Percentiles rank a stretch among this genome's conserved stretches.
These are phyloP conservation scores for Candida saitoana DNA, from an alignment of 805 yeast species.

Conservation along the genomic window DNA sequence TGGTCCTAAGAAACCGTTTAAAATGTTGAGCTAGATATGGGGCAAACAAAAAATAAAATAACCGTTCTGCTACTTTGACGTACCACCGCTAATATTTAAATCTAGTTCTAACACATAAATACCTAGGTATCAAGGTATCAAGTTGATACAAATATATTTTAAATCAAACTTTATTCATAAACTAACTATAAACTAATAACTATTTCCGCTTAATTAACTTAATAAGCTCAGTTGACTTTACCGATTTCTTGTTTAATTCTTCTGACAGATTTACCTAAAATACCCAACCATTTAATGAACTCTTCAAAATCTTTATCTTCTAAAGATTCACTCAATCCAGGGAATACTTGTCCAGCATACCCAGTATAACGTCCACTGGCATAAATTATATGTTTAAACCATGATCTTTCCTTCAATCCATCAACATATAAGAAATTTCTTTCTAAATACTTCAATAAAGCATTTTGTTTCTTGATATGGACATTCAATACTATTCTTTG, in stretches of 20 bases:
- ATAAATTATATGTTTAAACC: slow-evolving; percentile 63
- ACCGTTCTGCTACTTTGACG: too few relatives aligned
- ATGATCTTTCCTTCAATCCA: slow-evolving; percentile 47
- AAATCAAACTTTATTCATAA: not conserved
- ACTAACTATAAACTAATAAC: not conserved
- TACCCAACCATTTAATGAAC: slow-evolving; percentile 41
- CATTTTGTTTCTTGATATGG: slow-evolving; percentile 31
- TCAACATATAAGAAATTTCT: slow-evolving; percentile 45
- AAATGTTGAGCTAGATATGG: too few relatives aligned
- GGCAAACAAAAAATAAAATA: too few relatives aligned
- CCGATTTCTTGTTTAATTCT: slow-evolving; percentile 16
- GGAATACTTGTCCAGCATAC: slow-evolving; percentile 48
- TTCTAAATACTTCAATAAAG: slow-evolving; percentile 44
- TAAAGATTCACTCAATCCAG: slow-evolving; percentile 57
- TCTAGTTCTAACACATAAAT: too few relatives aligned
- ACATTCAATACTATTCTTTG: slow-evolving; percentile 28
- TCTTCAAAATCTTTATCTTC: slow-evolving; percentile 43
- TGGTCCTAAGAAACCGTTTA: too few relatives aligned
- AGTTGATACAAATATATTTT: too few relatives aligned
- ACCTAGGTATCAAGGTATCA: too few relatives aligned
- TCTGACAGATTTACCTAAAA: slow-evolving; percentile 35
- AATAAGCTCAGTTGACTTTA: not conserved
- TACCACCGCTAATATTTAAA: too few relatives aligned
- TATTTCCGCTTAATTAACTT: not conserved
- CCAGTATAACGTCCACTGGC: slow-evolving; percentile 58